These are phyloP conservation scores for Leptoxyphium fumago DNA, from an alignment of 2,329 filamentous ascomycete species.

Conservation along the genomic window DNA sequence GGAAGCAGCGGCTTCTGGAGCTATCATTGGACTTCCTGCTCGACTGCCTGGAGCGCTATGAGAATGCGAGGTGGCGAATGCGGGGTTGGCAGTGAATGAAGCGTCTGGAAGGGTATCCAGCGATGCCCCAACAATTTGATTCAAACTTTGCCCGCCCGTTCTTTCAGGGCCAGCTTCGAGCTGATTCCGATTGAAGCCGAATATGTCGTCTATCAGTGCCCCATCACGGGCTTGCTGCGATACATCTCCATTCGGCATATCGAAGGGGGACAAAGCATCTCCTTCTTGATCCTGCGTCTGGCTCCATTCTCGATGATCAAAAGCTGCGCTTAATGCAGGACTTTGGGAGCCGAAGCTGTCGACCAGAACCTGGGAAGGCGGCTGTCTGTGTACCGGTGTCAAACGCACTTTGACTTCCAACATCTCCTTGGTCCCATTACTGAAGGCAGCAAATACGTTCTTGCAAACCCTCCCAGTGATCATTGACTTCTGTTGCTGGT, in stretches of 20 bases:
- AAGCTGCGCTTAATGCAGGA: constrained; percentile 41
- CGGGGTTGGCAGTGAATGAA: constrained; percentile 17
- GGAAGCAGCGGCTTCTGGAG: constrained; percentile 21
- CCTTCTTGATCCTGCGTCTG: constrained; percentile 46
- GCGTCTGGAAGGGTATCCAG: constrained; percentile 18
- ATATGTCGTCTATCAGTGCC: constrained; percentile 17
- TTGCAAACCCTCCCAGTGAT: constrained; percentile 84
- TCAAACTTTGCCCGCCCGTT: constrained; percentile 9
- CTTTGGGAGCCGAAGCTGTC: constrained; percentile 33
- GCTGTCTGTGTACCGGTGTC: constrained; percentile 54
- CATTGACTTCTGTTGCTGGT: constrained; percentile 50
- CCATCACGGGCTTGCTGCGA: constrained; percentile 5
- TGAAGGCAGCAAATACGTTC: constrained; percentile 72
- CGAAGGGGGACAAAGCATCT: constrained; percentile 16
- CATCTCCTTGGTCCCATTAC: constrained; percentile 69
- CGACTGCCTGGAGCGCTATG: constrained; percentile 26
- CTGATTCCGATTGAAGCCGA: constrained; percentile 12
- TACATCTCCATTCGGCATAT: constrained; percentile 4
- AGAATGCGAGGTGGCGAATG: constrained; percentile 15
- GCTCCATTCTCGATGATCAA: constrained; percentile 65
- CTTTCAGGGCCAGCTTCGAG: background rate
- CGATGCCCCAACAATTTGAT: constrained; percentile 13
- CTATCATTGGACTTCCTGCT: constrained; percentile 30
- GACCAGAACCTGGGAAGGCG: constrained; percentile 46
- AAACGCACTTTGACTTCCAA: constrained; percentile 86